Conservation (phyloP, 2,329 filamentous ascomycete species). For the Immersiporthe knoxdaviesiana region DNA sequence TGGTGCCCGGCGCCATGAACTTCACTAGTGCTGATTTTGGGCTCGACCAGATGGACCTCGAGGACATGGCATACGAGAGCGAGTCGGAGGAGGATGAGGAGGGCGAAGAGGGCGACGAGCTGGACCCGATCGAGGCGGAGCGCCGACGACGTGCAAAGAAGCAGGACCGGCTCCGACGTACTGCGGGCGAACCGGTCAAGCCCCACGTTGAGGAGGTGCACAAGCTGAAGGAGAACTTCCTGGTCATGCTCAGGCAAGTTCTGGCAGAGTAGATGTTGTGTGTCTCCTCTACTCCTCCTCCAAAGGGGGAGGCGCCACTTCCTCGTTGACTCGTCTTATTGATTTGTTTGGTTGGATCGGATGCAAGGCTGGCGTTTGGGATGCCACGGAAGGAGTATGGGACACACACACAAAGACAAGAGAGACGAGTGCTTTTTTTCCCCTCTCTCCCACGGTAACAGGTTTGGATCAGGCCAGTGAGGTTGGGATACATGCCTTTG, state of each 20-base stretch:
- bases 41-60: conserved; percentile 80
- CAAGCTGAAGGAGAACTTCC: conserved; percentile 78
- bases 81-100: conserved; percentile 62
- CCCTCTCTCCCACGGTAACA: too few species aligned
- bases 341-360: neutral
- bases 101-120: conserved; percentile 74
- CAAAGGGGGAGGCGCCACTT: neutral
- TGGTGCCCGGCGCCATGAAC: conserved; percentile 56
- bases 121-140: conserved; percentile 88
- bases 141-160: conserved; percentile 74
- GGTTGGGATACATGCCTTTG: neutral
- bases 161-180: conserved; percentile 78
- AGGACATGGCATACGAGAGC: conserved; percentile 83
- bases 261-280: conserved; percentile 70
- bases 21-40: conserved; percentile 90
- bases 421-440: neutral
- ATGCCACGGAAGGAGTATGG: neutral
- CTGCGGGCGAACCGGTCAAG: conserved; percentile 83
- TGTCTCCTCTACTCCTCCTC: neutral
- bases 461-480: neutral
- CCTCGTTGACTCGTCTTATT: neutral
- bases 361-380: conserved; percentile 6
- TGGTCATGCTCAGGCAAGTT: conserved; percentile 80
- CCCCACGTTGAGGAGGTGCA: conserved; percentile 77
- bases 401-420: neutral